A percentile compares a stretch with the other conserved stretches of the same genome.
phyloP scores from a whole-genome alignment of 805 yeast species.

The Saccharomycopsis malanga region DNA sequence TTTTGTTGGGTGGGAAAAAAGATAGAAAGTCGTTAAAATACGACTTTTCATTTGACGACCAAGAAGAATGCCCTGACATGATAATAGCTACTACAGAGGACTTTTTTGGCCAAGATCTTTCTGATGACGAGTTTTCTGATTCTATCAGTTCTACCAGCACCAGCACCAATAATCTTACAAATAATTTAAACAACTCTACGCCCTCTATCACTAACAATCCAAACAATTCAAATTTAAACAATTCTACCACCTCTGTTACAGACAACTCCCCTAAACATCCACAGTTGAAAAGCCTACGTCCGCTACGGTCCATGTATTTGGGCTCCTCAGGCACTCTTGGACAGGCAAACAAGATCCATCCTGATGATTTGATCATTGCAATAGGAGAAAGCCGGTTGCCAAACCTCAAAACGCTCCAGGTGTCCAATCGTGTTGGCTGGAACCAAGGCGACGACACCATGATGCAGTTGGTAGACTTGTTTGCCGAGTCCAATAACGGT shows the following conservation, averaged over 20 bases:
- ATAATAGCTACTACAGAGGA: conserved; percentile 15
- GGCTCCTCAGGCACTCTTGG: conserved; percentile 87
- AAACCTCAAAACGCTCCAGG: conserved; percentile 49
- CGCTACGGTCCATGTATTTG: conserved; percentile 56
- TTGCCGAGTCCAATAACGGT: conserved; percentile 14
- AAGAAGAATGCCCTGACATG: conserved; percentile 5
- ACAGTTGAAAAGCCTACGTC: conserved; percentile 29
- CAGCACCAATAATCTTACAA: not conserved
- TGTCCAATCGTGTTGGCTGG: conserved; percentile 85
- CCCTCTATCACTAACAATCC: no score
- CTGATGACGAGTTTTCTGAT: conserved; percentile 5
- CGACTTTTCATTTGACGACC: conserved; percentile 3
- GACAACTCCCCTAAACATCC: not conserved
- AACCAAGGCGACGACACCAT: conserved; percentile 33
- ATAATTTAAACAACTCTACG: not conserved
- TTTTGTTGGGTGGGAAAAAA: conserved; percentile 1
- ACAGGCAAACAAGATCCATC: conserved; percentile 73
- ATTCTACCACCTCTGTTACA: not conserved
- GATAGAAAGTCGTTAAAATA: not conserved
- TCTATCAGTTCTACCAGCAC: not conserved
- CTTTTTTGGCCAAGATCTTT: conserved; percentile 15
- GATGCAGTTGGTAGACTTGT: conserved; percentile 13
- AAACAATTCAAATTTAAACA: not conserved
- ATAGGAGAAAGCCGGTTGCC: conserved; percentile 74
- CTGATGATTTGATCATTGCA: conserved; percentile 84